Base-by-base conservation (phyloP, 129 eudicot species). In the Dittrichia graveolens region DNA sequence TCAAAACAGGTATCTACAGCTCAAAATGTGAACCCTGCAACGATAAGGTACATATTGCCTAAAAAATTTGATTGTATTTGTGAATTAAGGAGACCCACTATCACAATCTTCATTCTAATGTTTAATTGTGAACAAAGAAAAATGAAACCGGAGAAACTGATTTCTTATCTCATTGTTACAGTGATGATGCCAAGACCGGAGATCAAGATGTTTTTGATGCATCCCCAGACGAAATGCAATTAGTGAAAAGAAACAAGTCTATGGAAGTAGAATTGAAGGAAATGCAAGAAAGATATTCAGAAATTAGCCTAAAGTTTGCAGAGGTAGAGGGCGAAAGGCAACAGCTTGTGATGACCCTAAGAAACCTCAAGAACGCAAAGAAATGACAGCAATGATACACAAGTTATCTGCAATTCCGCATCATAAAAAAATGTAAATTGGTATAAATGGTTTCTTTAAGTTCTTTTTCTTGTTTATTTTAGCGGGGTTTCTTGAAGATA, bases 311-410 rank as follows among this genome's bases (percentile, higher is more conserved):
- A 45, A 94, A 86, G 73, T 94, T 94, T 83, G 99, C 99, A 16
- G 99, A 94, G 83, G 99, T 94, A 46, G 99, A 94, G 54, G 97
- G 97, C 12, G 97, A 94, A 82, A 75, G 99, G 48, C 99, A 94
- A 77, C 86, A 86, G 67, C 97, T 94, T 13, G 89, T 88, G 13
- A 94, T 94, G 97, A 75, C 72, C 18, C 52, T 94, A 6, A 85
- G 99, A 31, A 90, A 83, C 73, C 74, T 86, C 19, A 88, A 90
- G 80, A 90, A 90, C 48, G 73, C 92, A 3, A 90, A 81, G 69
- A 94, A 81, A 80, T 65, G 75, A 43, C 75, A 69, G 31, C 53
- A 50, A 13, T 56, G 74, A 67, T 42, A 41, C 63, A 54, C 40
- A 5, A 62, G 65, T 76, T 8, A 49, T 67, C 50, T 39, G 18